Base-by-base conservation (phyloP, 2,329 filamentous ascomycete species). In the Sporothrix luriei region DNA sequence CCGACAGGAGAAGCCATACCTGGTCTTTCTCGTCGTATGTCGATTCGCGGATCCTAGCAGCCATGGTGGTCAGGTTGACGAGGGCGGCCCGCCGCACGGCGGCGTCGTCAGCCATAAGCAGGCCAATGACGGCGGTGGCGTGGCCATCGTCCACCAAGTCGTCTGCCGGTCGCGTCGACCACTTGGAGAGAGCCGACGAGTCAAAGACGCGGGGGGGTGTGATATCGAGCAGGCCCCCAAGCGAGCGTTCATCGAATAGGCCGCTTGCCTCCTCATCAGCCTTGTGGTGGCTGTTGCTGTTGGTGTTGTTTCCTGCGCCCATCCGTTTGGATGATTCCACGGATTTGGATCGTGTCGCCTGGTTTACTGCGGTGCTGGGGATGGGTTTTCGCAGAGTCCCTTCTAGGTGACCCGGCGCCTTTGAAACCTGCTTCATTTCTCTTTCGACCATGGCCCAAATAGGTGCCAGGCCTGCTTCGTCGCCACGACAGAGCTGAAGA, bases 81-180 rank as follows among this genome's bases (percentile, higher is more conserved):
- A 91, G 81, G 5, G 93, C 91, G 80, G 97, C 93, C 71, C 90
- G 88, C 65, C 94, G 87, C 73, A 97, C 90, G 77, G 91, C 90
- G 48, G 84, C 82, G 75, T 95, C 88, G 61, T 88, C 81, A 0
- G 93, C 97, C 68, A 88, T 90, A 13, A 97, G 84, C 74, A 94
- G 90, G 46, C 90, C 83, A 61, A 97, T 84, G 40, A 98, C 81
- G 2, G 88, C 85, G 16, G 85, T 83, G 26, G 92, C 84, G 74
- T 91, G 86, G 7, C 90, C 91, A 73, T 95, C 91, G 74, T 95
- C 92, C 10, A 96, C 82, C 0, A 93, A 86, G 75, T 94, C 89
- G 55, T 94, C 91, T 0, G 92, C 82, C 43, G 92, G 90, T 76
- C 96, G 94, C 72, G 87, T 85, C 54, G 86, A 84, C 93, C 92